Conservation (phyloP, 2,329 filamentous ascomycete genomes). For the Aspergillus versicolor region DNA sequence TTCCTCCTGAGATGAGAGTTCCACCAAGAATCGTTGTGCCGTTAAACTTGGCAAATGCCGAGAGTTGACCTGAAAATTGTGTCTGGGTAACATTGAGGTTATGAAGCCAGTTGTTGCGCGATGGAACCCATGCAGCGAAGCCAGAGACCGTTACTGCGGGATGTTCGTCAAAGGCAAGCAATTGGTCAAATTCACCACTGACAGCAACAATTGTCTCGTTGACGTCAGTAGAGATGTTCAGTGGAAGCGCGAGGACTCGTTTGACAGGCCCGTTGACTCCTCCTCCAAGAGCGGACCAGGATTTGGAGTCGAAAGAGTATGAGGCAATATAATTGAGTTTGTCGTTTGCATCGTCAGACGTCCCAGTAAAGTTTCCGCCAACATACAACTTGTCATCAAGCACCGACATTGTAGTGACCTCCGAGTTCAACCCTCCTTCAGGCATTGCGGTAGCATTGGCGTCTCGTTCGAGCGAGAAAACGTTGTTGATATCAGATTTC, state of each 20-base stretch:
- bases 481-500: constrained; percentile 66
- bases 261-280: constrained; percentile 80
- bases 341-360: constrained; percentile 58
- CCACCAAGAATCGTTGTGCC: constrained; percentile 72
- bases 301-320: constrained; percentile 67
- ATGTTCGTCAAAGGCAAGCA: constrained; percentile 66
- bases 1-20: constrained; percentile 73
- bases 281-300: constrained; percentile 77
- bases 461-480: constrained; percentile 67
- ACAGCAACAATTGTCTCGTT: constrained; percentile 75
- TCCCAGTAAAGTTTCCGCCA: constrained; percentile 81
- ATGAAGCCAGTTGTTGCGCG: constrained; percentile 80
- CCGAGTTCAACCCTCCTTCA: constrained; percentile 74
- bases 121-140: constrained; percentile 91
- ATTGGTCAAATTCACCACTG: constrained; percentile 73
- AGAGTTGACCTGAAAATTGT: constrained; percentile 70
- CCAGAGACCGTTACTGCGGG: constrained; percentile 64
- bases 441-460: constrained; percentile 62
- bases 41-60: constrained; percentile 63
- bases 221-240: constrained; percentile 71
- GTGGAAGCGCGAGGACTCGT: constrained; percentile 70
- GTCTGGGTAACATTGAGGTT: constrained; percentile 68
- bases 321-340: constrained; percentile 74
- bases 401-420: constrained; percentile 70
- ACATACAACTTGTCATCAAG: constrained; percentile 70